Evolutionary conservation across 108 stramenopile genomes (phyloP).

Genomic region (Cyclostephanos invisitatus): DNA sequence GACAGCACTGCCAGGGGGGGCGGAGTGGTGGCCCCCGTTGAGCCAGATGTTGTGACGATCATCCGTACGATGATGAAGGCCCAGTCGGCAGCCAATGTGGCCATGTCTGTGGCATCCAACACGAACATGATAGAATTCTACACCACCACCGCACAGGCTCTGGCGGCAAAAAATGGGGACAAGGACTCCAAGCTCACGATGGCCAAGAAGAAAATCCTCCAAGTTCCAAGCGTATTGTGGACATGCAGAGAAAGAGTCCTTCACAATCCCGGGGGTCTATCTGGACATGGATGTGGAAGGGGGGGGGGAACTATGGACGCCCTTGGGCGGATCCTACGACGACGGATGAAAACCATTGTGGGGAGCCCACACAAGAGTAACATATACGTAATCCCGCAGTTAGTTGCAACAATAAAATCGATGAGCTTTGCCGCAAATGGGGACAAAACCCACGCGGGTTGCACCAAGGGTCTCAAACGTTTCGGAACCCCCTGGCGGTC

Average conservation of each 20-base stretch:
- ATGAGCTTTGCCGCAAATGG: background rate
- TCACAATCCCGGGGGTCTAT: background rate
- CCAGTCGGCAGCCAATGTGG: too few relatives aligned
- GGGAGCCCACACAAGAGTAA: background rate
- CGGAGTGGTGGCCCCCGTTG: too few relatives aligned
- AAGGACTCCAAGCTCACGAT: background rate
- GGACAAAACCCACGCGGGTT: background rate
- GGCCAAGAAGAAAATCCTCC: background rate
- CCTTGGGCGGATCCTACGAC: background rate
- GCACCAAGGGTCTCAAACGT: background rate
- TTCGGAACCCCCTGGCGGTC: background rate
- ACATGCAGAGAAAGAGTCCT: background rate
- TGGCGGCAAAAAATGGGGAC: background rate
- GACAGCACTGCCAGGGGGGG: too few relatives aligned
- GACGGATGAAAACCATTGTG: background rate
- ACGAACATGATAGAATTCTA: background rate
- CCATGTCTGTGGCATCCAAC: background rate
- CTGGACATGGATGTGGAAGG: background rate
- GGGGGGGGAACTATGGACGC: background rate
- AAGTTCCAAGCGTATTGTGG: background rate
- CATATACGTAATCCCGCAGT: background rate
- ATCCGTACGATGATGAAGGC: too few relatives aligned
- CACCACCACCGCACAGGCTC: background rate
- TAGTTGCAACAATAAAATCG: background rate
- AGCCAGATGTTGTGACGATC: too few relatives aligned